Conservation (phyloP, 2,329 filamentous ascomycete genomes). For the Neofusicoccum parvum region DNA sequence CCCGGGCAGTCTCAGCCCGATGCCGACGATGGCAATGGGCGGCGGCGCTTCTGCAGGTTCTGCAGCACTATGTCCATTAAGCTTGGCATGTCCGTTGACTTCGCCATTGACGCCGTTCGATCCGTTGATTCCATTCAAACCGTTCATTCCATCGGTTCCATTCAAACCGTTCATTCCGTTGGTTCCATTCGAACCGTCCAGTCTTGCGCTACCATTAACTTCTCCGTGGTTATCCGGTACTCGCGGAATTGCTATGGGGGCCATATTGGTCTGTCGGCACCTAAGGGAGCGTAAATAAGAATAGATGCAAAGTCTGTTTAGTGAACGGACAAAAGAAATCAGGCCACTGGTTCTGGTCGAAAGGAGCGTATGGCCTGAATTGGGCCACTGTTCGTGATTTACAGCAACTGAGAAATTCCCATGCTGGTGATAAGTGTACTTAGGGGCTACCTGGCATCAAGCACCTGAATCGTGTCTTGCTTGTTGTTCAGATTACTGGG, state of each 20-base stretch:
- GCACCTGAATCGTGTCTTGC: background rate
- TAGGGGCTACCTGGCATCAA: background rate
- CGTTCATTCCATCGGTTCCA: background rate
- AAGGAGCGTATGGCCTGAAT: background rate
- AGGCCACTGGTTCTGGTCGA: background rate
- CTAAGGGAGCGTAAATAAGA: background rate
- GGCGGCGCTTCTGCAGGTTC: background rate
- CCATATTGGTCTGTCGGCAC: background rate
- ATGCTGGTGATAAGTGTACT: background rate
- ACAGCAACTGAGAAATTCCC: background rate
- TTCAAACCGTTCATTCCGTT: background rate
- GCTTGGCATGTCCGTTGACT: background rate
- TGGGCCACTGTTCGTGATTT: background rate
- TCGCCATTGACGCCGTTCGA: background rate
- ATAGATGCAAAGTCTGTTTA: background rate
- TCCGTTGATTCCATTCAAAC: background rate
- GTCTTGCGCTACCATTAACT: background rate
- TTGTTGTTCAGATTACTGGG: background rate
- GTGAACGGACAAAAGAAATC: background rate
- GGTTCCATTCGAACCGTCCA: background rate
- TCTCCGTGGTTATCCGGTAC: background rate
- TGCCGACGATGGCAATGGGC: conserved; percentile 26
- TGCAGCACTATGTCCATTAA: background rate
- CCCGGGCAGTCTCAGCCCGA: conserved; percentile 30
- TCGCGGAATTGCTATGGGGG: background rate